These are phyloP conservation scores for Peronospora tabacina DNA, from an alignment of 352 stramenopile species.

Conservation along the genomic window DNA sequence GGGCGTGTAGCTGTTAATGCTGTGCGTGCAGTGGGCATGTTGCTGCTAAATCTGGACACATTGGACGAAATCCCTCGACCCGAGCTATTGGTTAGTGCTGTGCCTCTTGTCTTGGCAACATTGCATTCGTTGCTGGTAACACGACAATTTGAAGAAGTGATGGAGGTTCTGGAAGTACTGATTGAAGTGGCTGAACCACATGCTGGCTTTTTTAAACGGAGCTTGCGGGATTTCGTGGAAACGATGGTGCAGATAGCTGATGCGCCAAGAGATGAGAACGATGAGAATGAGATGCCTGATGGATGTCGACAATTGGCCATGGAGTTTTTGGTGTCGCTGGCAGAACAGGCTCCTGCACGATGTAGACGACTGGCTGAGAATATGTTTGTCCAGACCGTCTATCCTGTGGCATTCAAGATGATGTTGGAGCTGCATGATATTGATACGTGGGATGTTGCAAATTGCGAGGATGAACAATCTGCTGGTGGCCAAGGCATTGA, in stretches of 20 bases:
- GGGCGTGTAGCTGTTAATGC: slow-evolving; percentile 66
- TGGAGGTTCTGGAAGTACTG: slow-evolving; percentile 74
- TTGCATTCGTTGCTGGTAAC: slow-evolving; percentile 46
- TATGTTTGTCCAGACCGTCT: slow-evolving; percentile 61
- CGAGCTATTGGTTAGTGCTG: slow-evolving; percentile 40
- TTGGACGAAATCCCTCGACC: slow-evolving; percentile 44
- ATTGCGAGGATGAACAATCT: slow-evolving; percentile 63
- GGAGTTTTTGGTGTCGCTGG: slow-evolving; percentile 77
- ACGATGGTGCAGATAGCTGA: slow-evolving; percentile 73
- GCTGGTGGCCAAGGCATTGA: slow-evolving; percentile 30
- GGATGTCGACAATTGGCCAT: slow-evolving; percentile 74
- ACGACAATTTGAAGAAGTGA: slow-evolving; percentile 57
- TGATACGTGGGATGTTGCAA: slow-evolving; percentile 57
- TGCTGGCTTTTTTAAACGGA: slow-evolving; percentile 59
- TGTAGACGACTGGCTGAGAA: slow-evolving; percentile 73
- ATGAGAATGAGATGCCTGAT: slow-evolving; percentile 34
- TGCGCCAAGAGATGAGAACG: slow-evolving; percentile 23
- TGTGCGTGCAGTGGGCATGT: slow-evolving; percentile 59
- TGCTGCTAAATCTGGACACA: slow-evolving; percentile 67
- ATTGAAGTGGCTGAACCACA: slow-evolving; percentile 77
- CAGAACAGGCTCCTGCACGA: slow-evolving; percentile 50
- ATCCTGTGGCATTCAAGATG: slow-evolving; percentile 76
- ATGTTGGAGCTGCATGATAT: slow-evolving; percentile 77
- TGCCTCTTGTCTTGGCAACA: slow-evolving; percentile 46
- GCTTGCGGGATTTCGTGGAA: slow-evolving; percentile 48